Evolutionary conservation across 2,329 filamentous ascomycete species (phyloP).

Genomic region (Ambrosiella beaveri): DNA sequence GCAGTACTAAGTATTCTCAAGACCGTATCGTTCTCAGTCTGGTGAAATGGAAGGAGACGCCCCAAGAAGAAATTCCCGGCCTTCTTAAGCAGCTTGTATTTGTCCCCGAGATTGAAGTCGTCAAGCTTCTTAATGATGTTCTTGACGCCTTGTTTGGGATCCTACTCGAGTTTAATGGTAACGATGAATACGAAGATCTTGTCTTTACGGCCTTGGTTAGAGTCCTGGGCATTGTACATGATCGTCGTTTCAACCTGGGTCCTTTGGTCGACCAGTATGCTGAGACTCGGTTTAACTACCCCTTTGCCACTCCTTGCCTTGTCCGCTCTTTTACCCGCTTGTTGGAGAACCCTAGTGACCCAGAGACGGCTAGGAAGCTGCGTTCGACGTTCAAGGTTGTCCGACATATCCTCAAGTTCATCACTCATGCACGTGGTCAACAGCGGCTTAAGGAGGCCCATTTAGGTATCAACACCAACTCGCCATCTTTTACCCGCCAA

Average conservation of each 20-base stretch:
- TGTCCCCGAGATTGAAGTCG: constrained; percentile 91
- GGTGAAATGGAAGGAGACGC: constrained; percentile 67
- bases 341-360: constrained; percentile 65
- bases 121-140: constrained; percentile 79
- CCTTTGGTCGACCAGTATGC: constrained; percentile 86
- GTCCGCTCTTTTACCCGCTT: constrained; percentile 74
- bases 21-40: constrained; percentile 72
- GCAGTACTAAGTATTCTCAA: constrained; percentile 88
- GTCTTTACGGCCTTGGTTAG: constrained; percentile 82
- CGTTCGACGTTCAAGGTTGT: constrained; percentile 91
- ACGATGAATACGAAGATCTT: constrained; percentile 81
- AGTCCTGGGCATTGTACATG: constrained; percentile 83
- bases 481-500: constrained; percentile 60
- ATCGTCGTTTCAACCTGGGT: constrained; percentile 79
- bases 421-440: constrained; percentile 71
- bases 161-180: constrained; percentile 75
- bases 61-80: constrained; percentile 52
- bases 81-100: constrained; percentile 74
- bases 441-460: constrained; percentile 78
- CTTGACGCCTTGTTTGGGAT: constrained; percentile 85
- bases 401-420: constrained; percentile 82
- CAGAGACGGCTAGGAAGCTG: constrained; percentile 66
- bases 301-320: constrained; percentile 75
- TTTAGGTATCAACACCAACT: constrained; percentile 64
- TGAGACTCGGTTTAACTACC: constrained; percentile 77